Percentiles rank a stretch among this genome's conserved stretches.
These are phyloP conservation scores for Dendrobium chrysotoxum DNA, from an alignment of 106 monocot species.

Conservation along the genomic window DNA sequence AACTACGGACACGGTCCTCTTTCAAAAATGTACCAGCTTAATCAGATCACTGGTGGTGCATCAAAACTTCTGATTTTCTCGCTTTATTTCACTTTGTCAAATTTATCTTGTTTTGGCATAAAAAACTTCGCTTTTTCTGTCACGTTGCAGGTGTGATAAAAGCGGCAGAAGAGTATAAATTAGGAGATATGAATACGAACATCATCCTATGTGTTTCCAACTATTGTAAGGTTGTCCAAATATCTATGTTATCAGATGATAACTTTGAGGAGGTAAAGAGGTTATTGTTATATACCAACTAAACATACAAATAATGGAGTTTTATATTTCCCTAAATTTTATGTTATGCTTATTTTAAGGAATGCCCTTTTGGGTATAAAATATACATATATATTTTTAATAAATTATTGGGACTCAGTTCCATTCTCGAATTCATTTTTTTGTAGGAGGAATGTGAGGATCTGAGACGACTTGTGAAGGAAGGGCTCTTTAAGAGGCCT, in stretches of 20 bases:
- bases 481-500: slow-evolving; percentile 48
- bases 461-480: slow-evolving; percentile 42
- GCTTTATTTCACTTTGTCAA: not conserved
- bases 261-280: slow-evolving; percentile 62
- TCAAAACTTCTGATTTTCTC: not conserved
- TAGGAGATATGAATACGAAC: slow-evolving; percentile 39
- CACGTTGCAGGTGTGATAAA: slow-evolving; percentile 39
- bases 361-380: not conserved
- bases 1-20: slow-evolving; percentile 12
- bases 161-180: slow-evolving; percentile 31
- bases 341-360: not conserved
- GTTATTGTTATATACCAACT: not conserved
- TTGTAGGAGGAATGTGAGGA: slow-evolving; percentile 72
- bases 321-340: not conserved
- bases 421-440: not conserved
- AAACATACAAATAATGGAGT: not conserved
- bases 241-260: slow-evolving; percentile 66
- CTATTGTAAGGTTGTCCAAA: slow-evolving; percentile 38
- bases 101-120: not conserved
- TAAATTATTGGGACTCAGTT: not conserved
- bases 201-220: slow-evolving; percentile 45
- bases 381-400: not conserved
- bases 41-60: slow-evolving; percentile 46
- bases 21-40: slow-evolving; percentile 38
- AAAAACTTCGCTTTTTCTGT: not conserved